These are phyloP conservation scores for Biscogniauxia marginata DNA, from an alignment of 2,329 filamentous ascomycete genomes.

Conservation along the genomic window DNA sequence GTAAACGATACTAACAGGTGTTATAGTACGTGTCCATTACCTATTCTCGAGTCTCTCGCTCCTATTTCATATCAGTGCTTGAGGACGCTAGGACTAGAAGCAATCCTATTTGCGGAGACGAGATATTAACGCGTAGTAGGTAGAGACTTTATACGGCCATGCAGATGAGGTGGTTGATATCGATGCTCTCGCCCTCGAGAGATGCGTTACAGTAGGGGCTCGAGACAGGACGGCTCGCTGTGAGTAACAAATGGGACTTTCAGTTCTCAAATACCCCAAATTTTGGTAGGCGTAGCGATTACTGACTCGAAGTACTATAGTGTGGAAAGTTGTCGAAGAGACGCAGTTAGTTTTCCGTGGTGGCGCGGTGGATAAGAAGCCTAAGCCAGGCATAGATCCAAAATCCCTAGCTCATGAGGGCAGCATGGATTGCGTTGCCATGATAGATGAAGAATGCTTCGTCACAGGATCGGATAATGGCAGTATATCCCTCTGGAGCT, in stretches of 20 bases:
- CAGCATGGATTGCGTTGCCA: slow-evolving; percentile 87
- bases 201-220: slow-evolving; percentile 86
- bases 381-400: slow-evolving; percentile 41
- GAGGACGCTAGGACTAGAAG: not conserved
- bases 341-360: slow-evolving; percentile 93
- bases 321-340: slow-evolving; percentile 97
- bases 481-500: slow-evolving; percentile 75
- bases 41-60: not conserved
- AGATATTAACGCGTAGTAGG: not conserved
- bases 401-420: slow-evolving; percentile 68
- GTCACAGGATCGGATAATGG: slow-evolving; percentile 94
- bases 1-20: not conserved
- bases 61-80: not conserved
- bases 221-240: slow-evolving; percentile 82
- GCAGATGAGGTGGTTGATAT: slow-evolving; percentile 88
- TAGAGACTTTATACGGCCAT: slow-evolving; percentile 91
- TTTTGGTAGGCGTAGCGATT: not conserved
- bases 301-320: not conserved
- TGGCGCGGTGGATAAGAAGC: slow-evolving; percentile 57
- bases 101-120: not conserved
- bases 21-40: not conserved
- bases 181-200: slow-evolving; percentile 78
- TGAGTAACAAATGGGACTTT: not conserved
- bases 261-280: not conserved
- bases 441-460: slow-evolving; percentile 85